A percentile compares a stretch with the other conserved stretches of the same genome.
These are phyloP conservation scores for Hypoxylon subgilvum DNA, from an alignment of 495 filamentous ascomycete genomes.

Conservation along the genomic window DNA sequence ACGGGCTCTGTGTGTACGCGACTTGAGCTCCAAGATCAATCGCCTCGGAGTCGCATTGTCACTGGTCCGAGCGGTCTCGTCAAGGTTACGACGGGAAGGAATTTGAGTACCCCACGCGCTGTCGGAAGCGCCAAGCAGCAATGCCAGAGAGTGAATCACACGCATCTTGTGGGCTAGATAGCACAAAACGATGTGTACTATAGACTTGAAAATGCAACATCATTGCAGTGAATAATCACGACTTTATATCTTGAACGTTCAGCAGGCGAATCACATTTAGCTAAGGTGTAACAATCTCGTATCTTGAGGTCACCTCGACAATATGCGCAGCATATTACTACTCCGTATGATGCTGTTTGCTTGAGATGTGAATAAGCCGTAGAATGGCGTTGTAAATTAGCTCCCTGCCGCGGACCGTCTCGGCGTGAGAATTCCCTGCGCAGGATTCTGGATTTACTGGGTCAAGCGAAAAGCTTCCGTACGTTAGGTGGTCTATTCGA, in stretches of 20 bases:
- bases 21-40: conserved; percentile 22
- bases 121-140: conserved; percentile 11
- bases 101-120: background rate
- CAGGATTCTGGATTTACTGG: background rate
- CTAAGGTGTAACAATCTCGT: conserved; percentile 22
- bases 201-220: conserved; percentile 2
- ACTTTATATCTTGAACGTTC: conserved; percentile 10
- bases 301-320: conserved; percentile 15
- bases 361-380: conserved; percentile 3
- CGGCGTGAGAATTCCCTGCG: background rate
- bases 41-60: conserved; percentile 11
- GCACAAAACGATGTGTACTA: background rate
- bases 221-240: background rate
- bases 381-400: background rate
- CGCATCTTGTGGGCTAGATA: conserved; percentile 8
- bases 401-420: background rate
- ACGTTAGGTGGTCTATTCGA: background rate
- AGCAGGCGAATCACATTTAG: background rate
- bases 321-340: conserved; percentile 6
- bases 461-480: background rate
- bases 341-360: conserved; percentile 15
- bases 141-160: background rate
- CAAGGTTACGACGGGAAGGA: conserved; percentile 4
- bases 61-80: background rate
- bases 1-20: conserved; percentile 12